Evolutionary conservation across 2,329 filamentous ascomycete species (phyloP).

Genomic region (Trichocomaceae sp.): DNA sequence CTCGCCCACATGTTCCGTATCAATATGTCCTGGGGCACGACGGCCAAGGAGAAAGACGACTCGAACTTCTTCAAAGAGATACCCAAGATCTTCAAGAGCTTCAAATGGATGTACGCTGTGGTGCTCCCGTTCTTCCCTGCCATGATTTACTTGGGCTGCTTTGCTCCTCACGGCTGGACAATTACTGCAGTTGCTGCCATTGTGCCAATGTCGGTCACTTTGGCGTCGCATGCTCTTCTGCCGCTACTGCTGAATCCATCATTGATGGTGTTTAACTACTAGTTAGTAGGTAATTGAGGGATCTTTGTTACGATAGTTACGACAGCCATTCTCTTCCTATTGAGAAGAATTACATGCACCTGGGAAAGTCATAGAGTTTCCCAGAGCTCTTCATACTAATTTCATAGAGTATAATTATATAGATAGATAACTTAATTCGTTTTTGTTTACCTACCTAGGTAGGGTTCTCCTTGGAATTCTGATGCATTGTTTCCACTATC

Average conservation of each 20-base stretch:
- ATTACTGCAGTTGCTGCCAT: slow-evolving; percentile 27
- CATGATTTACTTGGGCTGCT: slow-evolving; percentile 25
- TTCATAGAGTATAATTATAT: neutral
- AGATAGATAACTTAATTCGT: neutral
- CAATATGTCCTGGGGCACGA: slow-evolving; percentile 80
- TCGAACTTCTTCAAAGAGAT: slow-evolving; percentile 82
- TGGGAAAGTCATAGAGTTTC: neutral
- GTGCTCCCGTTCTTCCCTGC: slow-evolving; percentile 18
- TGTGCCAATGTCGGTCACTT: slow-evolving; percentile 17
- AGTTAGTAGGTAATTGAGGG: too few relatives aligned
- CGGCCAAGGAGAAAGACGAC: slow-evolving; percentile 66
- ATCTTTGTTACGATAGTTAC: neutral
- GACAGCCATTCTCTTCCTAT: neutral
- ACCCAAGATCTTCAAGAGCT: slow-evolving; percentile 68
- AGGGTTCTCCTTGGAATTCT: neutral
- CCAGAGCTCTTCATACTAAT: too few relatives aligned
- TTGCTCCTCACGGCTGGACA: slow-evolving; percentile 32
- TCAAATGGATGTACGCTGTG: slow-evolving; percentile 60
- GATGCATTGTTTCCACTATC: too few relatives aligned
- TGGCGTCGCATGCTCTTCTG: slow-evolving; percentile 17
- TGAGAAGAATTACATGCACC: neutral
- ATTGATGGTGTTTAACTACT: slow-evolving; percentile 21
- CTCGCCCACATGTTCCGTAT: slow-evolving; percentile 78
- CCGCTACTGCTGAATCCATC: slow-evolving; percentile 19
- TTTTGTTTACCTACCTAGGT: neutral